Base-by-base conservation (phyloP, 2,329 filamentous ascomycete species). In the Alternaria arbusti region DNA sequence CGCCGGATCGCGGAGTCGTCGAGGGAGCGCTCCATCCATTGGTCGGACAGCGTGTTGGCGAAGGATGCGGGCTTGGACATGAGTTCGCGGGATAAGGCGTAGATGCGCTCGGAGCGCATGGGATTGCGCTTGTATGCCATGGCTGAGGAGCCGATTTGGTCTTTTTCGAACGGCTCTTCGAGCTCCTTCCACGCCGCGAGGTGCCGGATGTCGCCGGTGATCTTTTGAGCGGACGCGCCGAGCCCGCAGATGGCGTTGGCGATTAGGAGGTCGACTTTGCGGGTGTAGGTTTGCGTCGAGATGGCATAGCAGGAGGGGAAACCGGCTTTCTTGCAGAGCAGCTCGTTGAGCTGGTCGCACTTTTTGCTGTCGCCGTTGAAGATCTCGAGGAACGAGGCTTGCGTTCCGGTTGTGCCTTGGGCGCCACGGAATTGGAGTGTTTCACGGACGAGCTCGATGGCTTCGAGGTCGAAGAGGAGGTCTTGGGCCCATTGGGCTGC, bases 231-330 rank as follows among this genome's bases (percentile, higher is more conserved):
- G 0, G 92, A 93, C n/a, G 92, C 86, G 23, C 92, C 94, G 55
- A 97, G 89, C 1, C 89, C 92, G 30, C 87, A 86, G 32, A 97
- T 84, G n/a, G 91, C 92, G 75, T 96, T 94, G 72, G 90, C 87
- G n/a, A 97, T 85, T 60, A 90, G 85, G 44, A 92, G 84, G 77
- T 97, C 94, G 58, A 97, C 90, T 82, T 96, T 96, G 66, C 93
- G 88, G 5, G 91, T 89, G 81, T 92, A 92, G 7, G 90, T 92
- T 76, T 94, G 91, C 20, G 88, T 89, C 8, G 89, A 91, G 62
- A 93, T 87, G 66, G 86, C 85, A 74, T 87, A 90, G 49, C 85
- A 84, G 30, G 84, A 84, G 47, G 79, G 78, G 77, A 91, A 91
- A 22, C 88, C 88, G n/a, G 88, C 87, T 78, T 90, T 90, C 76